A percentile compares a stretch with the other conserved stretches of the same genome.
phyloP scores from a whole-genome alignment of 1,139 yeast genomes.

The Pichia cactophila region DNA sequence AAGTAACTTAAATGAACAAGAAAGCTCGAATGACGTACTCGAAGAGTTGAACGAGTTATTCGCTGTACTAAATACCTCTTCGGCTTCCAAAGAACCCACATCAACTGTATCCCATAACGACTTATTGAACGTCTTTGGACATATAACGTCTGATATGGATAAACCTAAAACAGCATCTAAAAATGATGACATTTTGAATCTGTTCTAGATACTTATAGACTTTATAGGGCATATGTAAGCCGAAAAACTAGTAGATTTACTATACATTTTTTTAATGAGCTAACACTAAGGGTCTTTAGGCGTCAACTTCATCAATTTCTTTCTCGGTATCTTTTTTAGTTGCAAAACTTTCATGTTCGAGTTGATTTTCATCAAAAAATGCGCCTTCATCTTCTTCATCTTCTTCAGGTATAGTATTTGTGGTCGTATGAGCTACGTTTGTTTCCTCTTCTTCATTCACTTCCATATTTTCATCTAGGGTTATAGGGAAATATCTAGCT shows the following conservation, averaged over 20 bases:
- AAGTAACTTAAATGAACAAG: constrained; percentile 11
- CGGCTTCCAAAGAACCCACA: neutral
- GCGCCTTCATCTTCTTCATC: constrained; percentile 16
- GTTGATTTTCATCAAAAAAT: constrained; percentile 15
- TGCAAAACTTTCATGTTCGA: constrained; percentile 15
- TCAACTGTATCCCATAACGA: neutral
- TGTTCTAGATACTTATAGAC: constrained; percentile 27
- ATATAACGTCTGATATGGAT: neutral
- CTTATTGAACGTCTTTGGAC: constrained; percentile 4
- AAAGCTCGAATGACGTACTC: constrained; percentile 32
- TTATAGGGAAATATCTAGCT: constrained; percentile 40
- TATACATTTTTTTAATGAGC: neutral
- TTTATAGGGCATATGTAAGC: no score
- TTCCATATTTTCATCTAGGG: constrained; percentile 7
- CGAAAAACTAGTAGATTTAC: neutral
- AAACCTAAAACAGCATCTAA: constrained; percentile 2
- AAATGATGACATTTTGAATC: constrained; percentile 36
- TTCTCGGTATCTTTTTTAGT: constrained; percentile 12
- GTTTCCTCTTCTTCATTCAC: constrained; percentile 11
- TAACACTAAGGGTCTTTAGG: neutral
- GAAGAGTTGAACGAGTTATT: constrained; percentile 69
- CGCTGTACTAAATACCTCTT: constrained; percentile 23
- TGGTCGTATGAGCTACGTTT: constrained; percentile 6
- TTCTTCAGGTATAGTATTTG: constrained; percentile 14
- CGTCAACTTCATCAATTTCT: constrained; percentile 20